Evolutionary conservation across 2,329 filamentous ascomycete species (phyloP), one percentile per base, ranked within the genome.

Genomic region (Gyromitra esculenta): DNA sequence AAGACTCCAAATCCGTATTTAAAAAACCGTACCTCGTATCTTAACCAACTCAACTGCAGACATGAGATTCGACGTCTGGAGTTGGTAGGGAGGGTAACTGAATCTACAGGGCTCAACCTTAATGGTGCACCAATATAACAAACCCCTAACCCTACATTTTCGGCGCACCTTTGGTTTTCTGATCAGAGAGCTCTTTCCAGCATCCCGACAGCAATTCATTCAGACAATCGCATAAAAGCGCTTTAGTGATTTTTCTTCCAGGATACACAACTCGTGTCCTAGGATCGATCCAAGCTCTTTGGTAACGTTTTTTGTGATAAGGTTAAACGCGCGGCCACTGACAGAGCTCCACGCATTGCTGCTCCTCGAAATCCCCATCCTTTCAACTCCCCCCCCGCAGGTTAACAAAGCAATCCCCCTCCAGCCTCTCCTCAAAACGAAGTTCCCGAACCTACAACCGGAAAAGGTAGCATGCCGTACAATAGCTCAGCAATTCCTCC

Each of bases 401-500:
- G 60, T 50, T 54, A 69, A 69, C 65, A 50, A 59, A 57, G 43
- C 62, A 37, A 57, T 62, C 54, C 60, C 37, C 64, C 54, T 59
- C 54, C 37, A 63, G 39, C 65, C 6, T 59, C 35, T n/a, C 54
- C 8, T 37, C 50, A 15, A 43, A 31, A 31, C 25, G 25, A 31
- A 31, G 25, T 18, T n/a, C 54, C 52, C 52, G 6, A 43, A 48
- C 64, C 41, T 18, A 15, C 37, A 6, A 52, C 39, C 48, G 31
- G 52, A 60, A 43, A 62, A 21, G 18, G 52, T 21, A 76, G 84
- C 18, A 97, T 98, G 94, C 92, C 94, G 35, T 94, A 96, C 86
- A 97, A 97, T 85, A 95, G 92, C 80, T 90, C 90, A 2, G 91
- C 92, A 18, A 96, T 96, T 73, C 89, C 91, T 79, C 92, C 92